phyloP scores from a whole-genome alignment of 2,329 filamentous ascomycete genomes.

The Ceratocystiopsis sp. region DNA sequence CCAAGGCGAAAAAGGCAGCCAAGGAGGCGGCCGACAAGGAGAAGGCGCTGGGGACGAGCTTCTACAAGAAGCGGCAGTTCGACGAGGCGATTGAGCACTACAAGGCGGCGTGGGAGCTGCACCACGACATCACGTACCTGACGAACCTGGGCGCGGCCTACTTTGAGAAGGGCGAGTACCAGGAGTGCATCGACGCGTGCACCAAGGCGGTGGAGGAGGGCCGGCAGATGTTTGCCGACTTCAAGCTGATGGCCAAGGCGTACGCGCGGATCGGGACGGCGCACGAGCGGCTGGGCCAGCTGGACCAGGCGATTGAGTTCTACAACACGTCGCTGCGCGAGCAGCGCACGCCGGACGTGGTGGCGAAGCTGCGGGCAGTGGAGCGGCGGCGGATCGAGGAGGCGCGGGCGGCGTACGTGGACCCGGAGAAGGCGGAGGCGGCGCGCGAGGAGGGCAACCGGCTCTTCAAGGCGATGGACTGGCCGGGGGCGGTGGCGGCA shows the following conservation, averaged over 20 bases:
- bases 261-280: constrained; percentile 88
- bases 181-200: constrained; percentile 73
- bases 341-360: constrained; percentile 86
- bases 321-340: constrained; percentile 92
- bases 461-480: constrained; percentile 94
- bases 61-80: constrained; percentile 97
- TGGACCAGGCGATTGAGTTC: constrained; percentile 64
- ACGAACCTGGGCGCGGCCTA: constrained; percentile 91
- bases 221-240: constrained; percentile 78
- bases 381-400: constrained; percentile 72
- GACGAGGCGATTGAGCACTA: constrained; percentile 92
- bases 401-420: constrained; percentile 66
- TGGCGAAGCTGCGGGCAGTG: constrained; percentile 77
- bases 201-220: constrained; percentile 81
- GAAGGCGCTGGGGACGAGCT: constrained; percentile 83
- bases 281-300: constrained; percentile 77
- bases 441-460: constrained; percentile 87
- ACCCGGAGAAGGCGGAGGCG: constrained; percentile 84
- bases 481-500: constrained; percentile 83
- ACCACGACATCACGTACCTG: constrained; percentile 95
- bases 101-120: constrained; percentile 78
- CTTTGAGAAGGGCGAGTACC: constrained; percentile 91
- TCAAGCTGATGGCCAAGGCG: constrained; percentile 97
- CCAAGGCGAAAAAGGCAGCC: constrained; percentile 66
- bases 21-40: constrained; percentile 88